A percentile compares a stretch with the other conserved stretches of the same genome.
phyloP scores from a whole-genome alignment of 495 filamentous ascomycete genomes.

The Astrothelium subdiscretum region DNA sequence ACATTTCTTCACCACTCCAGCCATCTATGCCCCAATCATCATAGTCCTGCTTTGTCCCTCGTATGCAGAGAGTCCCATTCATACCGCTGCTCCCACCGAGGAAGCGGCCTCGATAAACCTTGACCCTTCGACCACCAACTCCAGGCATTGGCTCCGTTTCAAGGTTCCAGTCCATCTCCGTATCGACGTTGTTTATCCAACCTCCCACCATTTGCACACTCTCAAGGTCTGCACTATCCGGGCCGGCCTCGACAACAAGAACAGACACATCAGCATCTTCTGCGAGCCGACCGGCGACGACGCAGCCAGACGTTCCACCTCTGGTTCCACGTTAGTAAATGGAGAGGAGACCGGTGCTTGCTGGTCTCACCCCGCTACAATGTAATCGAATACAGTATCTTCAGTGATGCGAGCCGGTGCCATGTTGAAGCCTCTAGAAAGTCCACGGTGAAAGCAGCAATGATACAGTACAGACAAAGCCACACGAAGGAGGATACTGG shows the following conservation, averaged over 20 bases:
- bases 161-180: conserved; percentile 18
- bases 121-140: conserved; percentile 10
- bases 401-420: neutral
- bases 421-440: neutral
- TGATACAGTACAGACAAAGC: too few species aligned
- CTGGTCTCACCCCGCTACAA: conserved; percentile 6
- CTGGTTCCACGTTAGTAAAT: conserved; percentile 7
- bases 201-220: conserved; percentile 17
- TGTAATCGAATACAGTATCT: conserved; percentile 4
- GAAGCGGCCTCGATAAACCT: conserved; percentile 38
- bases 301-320: conserved; percentile 38
- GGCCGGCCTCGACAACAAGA: conserved; percentile 40
- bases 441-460: neutral
- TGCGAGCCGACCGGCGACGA: conserved; percentile 37
- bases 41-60: conserved; percentile 47
- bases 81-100: conserved; percentile 48
- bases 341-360: neutral
- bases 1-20: conserved; percentile 44
- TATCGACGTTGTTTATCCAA: conserved; percentile 5
- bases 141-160: neutral
- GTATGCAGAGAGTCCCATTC: conserved; percentile 52
- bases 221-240: conserved; percentile 22
- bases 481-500: neutral
- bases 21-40: conserved; percentile 48
- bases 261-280: conserved; percentile 34